phyloP scores from a whole-genome alignment of 2,329 filamentous ascomycete genomes.

The Epichloe amarillans region DNA sequence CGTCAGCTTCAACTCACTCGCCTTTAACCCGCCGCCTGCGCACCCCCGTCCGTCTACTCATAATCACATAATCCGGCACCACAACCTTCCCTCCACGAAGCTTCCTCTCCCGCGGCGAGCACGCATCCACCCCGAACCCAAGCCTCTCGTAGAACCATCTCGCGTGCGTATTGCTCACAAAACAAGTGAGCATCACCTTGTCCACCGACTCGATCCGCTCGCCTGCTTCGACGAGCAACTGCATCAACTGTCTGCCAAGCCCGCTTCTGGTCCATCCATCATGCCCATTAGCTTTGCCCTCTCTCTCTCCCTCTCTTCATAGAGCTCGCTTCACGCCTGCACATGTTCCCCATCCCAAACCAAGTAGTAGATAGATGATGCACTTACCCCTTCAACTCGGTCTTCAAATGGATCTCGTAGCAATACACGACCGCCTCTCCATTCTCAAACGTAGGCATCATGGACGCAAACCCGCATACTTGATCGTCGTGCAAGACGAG shows the following conservation, averaged over 20 bases:
- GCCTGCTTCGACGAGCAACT: slow-evolving; percentile 39
- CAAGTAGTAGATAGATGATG: not conserved
- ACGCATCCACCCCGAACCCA: slow-evolving; percentile 43
- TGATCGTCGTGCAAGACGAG: slow-evolving; percentile 31
- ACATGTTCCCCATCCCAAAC: too few species aligned
- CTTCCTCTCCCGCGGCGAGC: slow-evolving; percentile 38
- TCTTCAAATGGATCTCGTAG: slow-evolving; percentile 61
- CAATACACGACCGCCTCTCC: slow-evolving; percentile 56
- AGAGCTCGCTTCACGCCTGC: too few species aligned
- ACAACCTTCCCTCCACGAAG: slow-evolving; percentile 41
- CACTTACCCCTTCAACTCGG: slow-evolving; percentile 39
- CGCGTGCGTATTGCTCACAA: slow-evolving; percentile 44
- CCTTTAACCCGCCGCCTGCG: not conserved
- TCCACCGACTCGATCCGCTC: slow-evolving; percentile 37
- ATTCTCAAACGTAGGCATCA: slow-evolving; percentile 60
- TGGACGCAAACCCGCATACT: slow-evolving; percentile 46
- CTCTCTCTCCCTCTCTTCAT: too few species aligned
- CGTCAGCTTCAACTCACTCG: not conserved
- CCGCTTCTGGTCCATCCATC: slow-evolving; percentile 36
- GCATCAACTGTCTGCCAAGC: slow-evolving; percentile 47
- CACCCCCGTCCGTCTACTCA: slow-evolving; percentile 33
- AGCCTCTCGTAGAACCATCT: slow-evolving; percentile 46
- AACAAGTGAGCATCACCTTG: slow-evolving; percentile 67
- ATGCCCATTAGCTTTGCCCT: not conserved
- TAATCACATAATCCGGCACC: slow-evolving; percentile 44